phyloP scores from a whole-genome alignment of 2,329 filamentous ascomycete species.

The Sporothrix variecibatus region DNA sequence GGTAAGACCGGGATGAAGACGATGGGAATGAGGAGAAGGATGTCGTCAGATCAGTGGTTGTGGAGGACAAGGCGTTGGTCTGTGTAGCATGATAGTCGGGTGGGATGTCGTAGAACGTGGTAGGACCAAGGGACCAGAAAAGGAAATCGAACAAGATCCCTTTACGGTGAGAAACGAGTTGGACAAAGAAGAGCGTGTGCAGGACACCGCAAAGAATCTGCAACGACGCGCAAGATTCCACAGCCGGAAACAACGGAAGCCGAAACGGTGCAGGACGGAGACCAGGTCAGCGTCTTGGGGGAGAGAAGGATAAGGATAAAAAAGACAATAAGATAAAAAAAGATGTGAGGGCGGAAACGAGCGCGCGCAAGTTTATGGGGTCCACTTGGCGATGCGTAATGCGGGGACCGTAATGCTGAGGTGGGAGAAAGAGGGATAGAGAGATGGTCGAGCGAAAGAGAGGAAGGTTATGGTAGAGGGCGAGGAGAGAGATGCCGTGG shows the following conservation, averaged over 20 bases:
- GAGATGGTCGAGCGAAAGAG: background rate
- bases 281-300: background rate
- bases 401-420: background rate
- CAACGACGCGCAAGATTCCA: constrained; percentile 15
- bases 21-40: background rate
- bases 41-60: background rate
- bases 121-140: constrained; percentile 4
- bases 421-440: background rate
- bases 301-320: too few relatives aligned
- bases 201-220: background rate
- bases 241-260: constrained; percentile 4
- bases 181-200: background rate
- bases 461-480: background rate
- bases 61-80: background rate
- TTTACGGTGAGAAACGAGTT: background rate
- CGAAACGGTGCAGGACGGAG: constrained; percentile 4
- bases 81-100: background rate
- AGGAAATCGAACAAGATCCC: background rate
- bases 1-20: background rate
- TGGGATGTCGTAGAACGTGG: background rate
- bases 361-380: constrained; percentile 27
- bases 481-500: background rate
- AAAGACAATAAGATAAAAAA: background rate
- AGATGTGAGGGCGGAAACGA: constrained; percentile 21
- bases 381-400: constrained; percentile 5